phyloP scores from a whole-genome alignment of 805 yeast genomes.

The Lipomyces spencermartinsiae region DNA sequence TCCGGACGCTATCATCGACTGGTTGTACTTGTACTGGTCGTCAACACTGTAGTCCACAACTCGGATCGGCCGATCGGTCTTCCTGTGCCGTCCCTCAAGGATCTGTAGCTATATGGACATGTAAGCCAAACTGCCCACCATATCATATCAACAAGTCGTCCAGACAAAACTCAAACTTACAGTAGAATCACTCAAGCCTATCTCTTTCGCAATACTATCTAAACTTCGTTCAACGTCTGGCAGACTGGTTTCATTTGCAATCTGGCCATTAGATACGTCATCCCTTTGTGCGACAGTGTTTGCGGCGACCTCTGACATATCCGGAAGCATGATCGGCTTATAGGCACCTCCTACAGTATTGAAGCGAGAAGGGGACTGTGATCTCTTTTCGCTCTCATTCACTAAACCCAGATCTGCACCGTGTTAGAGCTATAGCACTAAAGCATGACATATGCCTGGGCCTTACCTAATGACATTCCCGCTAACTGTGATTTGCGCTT shows the following conservation, averaged over 20 bases:
- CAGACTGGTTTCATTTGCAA: constrained; percentile 10
- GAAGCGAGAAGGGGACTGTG: not conserved
- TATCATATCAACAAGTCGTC: not conserved
- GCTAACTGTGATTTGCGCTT: constrained; percentile 1
- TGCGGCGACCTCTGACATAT: not conserved
- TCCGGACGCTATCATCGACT: constrained; percentile 45
- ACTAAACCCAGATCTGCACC: constrained; percentile 12
- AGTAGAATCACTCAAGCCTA: constrained; percentile 22
- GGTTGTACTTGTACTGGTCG: constrained; percentile 50
- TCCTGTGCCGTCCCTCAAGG: constrained; percentile 32
- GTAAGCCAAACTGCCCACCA: not conserved
- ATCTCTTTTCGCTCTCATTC: not conserved
- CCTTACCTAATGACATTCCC: not conserved
- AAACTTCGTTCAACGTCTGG: constrained; percentile 10
- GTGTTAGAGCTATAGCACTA: not conserved
- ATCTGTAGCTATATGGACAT: constrained; percentile 19
- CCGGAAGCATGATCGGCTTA: constrained; percentile 13
- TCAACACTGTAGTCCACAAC: constrained; percentile 50
- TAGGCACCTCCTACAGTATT: not conserved
- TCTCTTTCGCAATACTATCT: constrained; percentile 21
- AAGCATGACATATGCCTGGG: not conserved
- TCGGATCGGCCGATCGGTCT: constrained; percentile 33
- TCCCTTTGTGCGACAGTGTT: not conserved
- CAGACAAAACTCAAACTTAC: constrained; percentile 1
- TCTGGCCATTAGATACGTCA: not conserved